phyloP scores from a whole-genome alignment of 768 basidiomycete species.

The Leccinum arenicola region DNA sequence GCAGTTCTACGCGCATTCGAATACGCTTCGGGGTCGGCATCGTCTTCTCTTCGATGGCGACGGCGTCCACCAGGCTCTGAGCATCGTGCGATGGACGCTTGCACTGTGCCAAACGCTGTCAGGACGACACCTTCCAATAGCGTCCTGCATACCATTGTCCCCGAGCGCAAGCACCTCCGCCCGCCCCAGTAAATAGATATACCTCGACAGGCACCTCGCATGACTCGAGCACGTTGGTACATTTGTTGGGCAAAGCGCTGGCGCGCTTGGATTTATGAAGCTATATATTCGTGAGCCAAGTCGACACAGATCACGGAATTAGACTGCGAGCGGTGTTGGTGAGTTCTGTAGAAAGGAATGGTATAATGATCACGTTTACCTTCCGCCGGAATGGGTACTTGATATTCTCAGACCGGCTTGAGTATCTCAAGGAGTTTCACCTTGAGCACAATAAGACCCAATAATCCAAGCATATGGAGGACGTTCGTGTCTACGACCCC shows the following conservation, averaged over 20 bases:
- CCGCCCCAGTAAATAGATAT: conserved; percentile 60
- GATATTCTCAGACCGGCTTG: conserved; percentile 55
- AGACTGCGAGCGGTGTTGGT: conserved; percentile 40
- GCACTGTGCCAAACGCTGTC: conserved; percentile 33
- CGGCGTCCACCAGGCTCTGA: conserved; percentile 39
- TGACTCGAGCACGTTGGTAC: conserved; percentile 44
- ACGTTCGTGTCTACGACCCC: conserved; percentile 46
- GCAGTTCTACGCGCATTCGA: conserved; percentile 49
- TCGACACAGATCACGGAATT: conserved; percentile 62
- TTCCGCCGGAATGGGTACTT: conserved; percentile 41
- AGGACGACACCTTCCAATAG: not conserved
- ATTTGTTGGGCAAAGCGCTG: conserved; percentile 57
- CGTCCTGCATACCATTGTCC: conserved; percentile 51
- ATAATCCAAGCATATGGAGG: conserved; percentile 62
- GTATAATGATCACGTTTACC: conserved; percentile 38
- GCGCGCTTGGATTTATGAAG: conserved; percentile 77
- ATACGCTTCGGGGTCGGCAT: conserved; percentile 56
- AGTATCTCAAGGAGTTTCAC: conserved; percentile 65
- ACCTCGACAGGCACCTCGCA: conserved; percentile 49
- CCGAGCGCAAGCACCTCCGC: conserved; percentile 61
- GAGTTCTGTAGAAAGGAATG: not conserved
- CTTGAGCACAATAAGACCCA: conserved; percentile 64
- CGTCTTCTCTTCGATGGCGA: conserved; percentile 44
- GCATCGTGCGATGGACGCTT: conserved; percentile 63
- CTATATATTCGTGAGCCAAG: conserved; percentile 76